Evolutionary conservation across 371 early-diverging fungal species (phyloP).

Genomic region (Mortierella sp.): DNA sequence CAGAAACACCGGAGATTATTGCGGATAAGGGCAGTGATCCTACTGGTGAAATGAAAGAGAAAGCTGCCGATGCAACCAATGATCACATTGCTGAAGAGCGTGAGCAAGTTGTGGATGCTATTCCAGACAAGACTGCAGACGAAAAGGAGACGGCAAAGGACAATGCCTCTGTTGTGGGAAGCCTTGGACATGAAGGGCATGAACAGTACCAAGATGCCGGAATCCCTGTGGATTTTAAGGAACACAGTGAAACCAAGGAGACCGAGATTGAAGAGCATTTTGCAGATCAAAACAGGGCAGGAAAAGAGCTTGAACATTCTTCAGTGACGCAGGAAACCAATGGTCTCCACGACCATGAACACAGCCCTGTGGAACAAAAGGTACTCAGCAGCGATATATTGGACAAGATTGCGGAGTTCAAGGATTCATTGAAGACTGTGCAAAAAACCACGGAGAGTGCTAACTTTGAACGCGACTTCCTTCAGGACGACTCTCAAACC

Average conservation of each 20-base stretch:
- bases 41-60: background rate
- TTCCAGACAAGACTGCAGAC: no score
- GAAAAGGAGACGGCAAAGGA: no score
- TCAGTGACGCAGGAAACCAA: background rate
- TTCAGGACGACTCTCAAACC: background rate
- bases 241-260: no score
- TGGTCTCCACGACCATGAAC: background rate
- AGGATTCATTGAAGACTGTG: constrained; percentile 12
- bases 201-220: no score
- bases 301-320: no score
- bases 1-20: no score
- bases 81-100: background rate
- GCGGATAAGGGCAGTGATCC: background rate
- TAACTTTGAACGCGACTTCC: background rate
- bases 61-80: background rate
- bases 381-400: background rate
- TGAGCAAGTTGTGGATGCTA: no score
- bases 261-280: no score
- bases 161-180: no score
- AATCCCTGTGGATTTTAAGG: no score
- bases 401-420: constrained; percentile 7
- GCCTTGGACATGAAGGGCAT: no score
- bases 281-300: no score
- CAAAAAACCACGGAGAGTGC: constrained; percentile 1
- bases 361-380: background rate